Conservation (phyloP, 345 rosid species). For the Alliaria petiolata region DNA sequence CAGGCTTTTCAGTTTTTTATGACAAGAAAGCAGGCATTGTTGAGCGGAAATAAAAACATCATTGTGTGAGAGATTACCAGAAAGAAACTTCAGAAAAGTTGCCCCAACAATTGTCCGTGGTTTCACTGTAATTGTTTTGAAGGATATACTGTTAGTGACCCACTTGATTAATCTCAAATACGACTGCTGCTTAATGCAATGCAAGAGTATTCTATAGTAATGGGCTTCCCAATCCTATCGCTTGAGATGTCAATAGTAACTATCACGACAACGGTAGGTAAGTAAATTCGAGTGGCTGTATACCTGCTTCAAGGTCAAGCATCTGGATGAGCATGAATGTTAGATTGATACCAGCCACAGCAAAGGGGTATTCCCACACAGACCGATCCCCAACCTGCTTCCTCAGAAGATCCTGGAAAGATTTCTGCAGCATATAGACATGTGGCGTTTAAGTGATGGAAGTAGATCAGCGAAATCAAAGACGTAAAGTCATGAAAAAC, state of each 20-base stretch:
- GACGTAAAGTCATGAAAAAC: neutral
- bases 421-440: constrained; percentile 49
- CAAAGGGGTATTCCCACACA: constrained; percentile 99
- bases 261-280: neutral
- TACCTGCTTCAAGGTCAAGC: constrained; percentile 99
- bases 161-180: neutral
- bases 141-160: constrained; percentile 26
- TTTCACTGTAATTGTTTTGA: constrained; percentile 57
- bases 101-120: constrained; percentile 82
- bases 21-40: neutral
- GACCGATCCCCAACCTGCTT: constrained; percentile 93
- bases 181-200: neutral
- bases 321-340: constrained; percentile 99
- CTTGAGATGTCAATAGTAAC: neutral
- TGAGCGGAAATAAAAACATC: neutral
- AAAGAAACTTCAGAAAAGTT: constrained; percentile 78
- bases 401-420: constrained; percentile 87
- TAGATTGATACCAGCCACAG: constrained; percentile 97
- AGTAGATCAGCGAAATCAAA: neutral
- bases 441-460: neutral
- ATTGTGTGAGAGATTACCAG: constrained; percentile 48
- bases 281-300: neutral
- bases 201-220: neutral
- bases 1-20: neutral
- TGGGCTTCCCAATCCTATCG: neutral